Evolutionary conservation across 1,139 yeast genomes (phyloP), one percentile per base, ranked within the genome.

Genomic region (Scheffersomyces stambukii): DNA sequence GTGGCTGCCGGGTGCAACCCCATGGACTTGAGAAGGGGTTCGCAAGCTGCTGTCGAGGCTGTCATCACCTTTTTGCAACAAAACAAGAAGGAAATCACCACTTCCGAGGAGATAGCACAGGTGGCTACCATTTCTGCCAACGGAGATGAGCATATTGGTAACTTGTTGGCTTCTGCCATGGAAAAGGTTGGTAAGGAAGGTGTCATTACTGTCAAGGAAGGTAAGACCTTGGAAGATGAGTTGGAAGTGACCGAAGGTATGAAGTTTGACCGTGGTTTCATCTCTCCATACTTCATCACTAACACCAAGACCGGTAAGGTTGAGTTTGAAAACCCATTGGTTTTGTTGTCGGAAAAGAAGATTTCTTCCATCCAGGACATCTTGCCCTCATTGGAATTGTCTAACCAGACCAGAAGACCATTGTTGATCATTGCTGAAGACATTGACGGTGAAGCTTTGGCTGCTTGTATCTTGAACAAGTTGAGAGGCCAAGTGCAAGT

Each of bases 1-100:
- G 98, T 91, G 34, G 98, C 98, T 40, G 97, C 98, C 39, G 98
- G 98, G 39, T 91, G 98, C 70, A 91, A 91, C 73, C 98, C 98
- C 55, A 93, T 91, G 97, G 98, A 91, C 57, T 77, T 91, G 59
- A 85, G 98, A 77, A 82, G 96, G 63, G 98, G 98, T 49, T 81
- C 96, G 34, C 98, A 91, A 69, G 93, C 96, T 43, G 98, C 98
- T 27, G 98, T 91, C 34, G 95, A 88, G 63, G 95, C 95, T 25
- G 95, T 91, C 33, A 95, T 91, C 44, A 78, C 81, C 45, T 91
- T 75, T 64, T 77, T 91, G 54, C 89, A 85, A 59, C 65, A 77
- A 53, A 82, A 91, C 77, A 89, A 88, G 75, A 89, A 86, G 67
- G 97, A 89, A 61, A 85, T 91, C 64, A 91, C 98, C 54, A 89